Conservation (phyloP, 2,329 filamentous ascomycete genomes). For the Epichloe hybrida region DNA sequence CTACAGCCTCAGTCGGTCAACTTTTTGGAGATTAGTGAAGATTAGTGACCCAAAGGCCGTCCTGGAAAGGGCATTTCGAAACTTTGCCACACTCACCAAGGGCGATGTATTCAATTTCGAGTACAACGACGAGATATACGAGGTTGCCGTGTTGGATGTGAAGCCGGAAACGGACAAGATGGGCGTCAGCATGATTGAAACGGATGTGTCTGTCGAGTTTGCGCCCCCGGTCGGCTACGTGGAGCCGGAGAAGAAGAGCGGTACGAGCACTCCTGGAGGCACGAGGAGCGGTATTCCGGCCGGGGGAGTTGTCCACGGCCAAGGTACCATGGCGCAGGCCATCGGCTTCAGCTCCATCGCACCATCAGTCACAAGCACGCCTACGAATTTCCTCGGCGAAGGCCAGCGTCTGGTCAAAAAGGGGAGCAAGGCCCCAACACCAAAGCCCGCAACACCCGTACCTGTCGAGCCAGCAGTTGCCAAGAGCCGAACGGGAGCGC, state of each 20-base stretch:
- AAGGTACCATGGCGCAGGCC: conserved; percentile 92
- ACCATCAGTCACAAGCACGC: conserved; percentile 55
- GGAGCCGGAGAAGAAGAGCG: conserved; percentile 64
- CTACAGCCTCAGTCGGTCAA: conserved; percentile 85
- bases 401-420: conserved; percentile 86
- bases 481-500: conserved; percentile 53
- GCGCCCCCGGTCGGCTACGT: conserved; percentile 88
- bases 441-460: conserved; percentile 61
- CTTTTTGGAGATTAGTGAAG: conserved; percentile 95
- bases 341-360: conserved; percentile 93
- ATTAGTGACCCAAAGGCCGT: conserved; percentile 97
- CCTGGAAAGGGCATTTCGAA: conserved; percentile 88
- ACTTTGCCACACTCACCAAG: conserved; percentile 86
- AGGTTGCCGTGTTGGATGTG: conserved; percentile 85
- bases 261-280: conserved; percentile 76
- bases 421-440: conserved; percentile 47
- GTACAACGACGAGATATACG: conserved; percentile 90
- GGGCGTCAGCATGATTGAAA: conserved; percentile 89
- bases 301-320: conserved; percentile 68
- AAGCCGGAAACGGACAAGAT: conserved; percentile 75
- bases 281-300: conserved; percentile 47
- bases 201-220: conserved; percentile 92
- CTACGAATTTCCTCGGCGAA: conserved; percentile 66
- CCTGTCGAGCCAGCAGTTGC: conserved; percentile 19
- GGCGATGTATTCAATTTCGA: conserved; percentile 92